phyloP scores from a whole-genome alignment of 2,329 filamentous ascomycete species.

The Coniochaeta ligniaria region DNA sequence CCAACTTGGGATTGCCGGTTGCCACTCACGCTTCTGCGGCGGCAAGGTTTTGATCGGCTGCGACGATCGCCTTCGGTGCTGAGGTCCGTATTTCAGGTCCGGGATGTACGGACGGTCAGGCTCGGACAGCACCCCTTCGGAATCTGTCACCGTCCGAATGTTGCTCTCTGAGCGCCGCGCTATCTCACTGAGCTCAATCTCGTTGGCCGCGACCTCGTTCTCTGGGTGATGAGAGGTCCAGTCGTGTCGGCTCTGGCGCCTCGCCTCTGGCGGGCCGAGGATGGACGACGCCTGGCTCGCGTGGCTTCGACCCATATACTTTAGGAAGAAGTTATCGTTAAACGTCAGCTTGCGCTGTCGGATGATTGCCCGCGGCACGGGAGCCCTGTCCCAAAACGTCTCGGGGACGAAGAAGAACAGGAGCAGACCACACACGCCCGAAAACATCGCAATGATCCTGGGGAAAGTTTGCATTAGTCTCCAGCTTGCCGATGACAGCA shows the following conservation, averaged over 20 bases:
- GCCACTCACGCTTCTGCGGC: background rate
- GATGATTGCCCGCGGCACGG: slow-evolving; percentile 27
- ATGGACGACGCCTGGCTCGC: background rate
- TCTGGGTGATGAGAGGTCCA: background rate
- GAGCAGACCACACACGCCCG: slow-evolving; percentile 60
- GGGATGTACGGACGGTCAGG: background rate
- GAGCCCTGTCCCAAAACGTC: slow-evolving; percentile 89
- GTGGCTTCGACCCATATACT: background rate
- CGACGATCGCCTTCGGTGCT: background rate
- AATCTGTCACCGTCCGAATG: background rate
- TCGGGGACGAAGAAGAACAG: slow-evolving; percentile 91
- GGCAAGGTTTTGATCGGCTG: background rate
- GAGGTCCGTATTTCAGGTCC: background rate
- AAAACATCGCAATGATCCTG: slow-evolving; percentile 76
- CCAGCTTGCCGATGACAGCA: background rate
- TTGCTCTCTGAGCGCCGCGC: background rate
- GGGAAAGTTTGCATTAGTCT: background rate
- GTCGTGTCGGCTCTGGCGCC: background rate
- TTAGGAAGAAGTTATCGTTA: slow-evolving; percentile 14
- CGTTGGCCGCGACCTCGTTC: background rate
- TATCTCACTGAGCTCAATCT: background rate
- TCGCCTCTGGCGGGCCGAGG: background rate
- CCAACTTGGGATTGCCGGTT: background rate
- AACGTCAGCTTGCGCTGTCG: slow-evolving; percentile 22
- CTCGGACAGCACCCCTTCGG: background rate